Evolutionary conservation across 371 early-diverging fungal genomes (phyloP), one percentile per base, ranked within the genome.

Genomic region (Fennellomyces sp.): DNA sequence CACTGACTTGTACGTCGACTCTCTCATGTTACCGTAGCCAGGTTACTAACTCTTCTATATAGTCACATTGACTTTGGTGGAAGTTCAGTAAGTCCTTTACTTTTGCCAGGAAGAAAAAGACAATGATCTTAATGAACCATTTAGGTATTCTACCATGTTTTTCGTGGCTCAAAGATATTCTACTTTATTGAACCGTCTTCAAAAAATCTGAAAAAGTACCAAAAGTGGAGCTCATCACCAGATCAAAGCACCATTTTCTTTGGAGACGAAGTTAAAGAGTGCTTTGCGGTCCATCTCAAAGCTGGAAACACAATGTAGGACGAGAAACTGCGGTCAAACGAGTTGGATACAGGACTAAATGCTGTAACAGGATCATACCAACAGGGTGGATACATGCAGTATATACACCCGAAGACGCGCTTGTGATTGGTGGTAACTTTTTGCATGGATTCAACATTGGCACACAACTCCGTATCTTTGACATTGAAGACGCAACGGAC

Each of bases 381-480:
- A 84, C 92, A 15, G 97, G 96, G 19, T 97, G 97, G 97, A 96
- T 97, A 55, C 96, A 97, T 74, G 91, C 95, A 0, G 96, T 96
- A 2, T 91, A 86, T 60, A 97, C 96, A 3, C 91, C 93, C 1
- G 74, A 76, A 19, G 94, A 94, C 54, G 85, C 95, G 0, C 73
- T 96, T 11, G 96, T 96, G 3, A 93, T 97, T 59, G 96, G 96
- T 7, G 97, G 97, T 21, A 97, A 96, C 68, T 96, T 94, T 66
- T 66, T 97, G 27, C 93, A 92, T 25, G 84, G 91, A 29, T 72
- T 89, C 55, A 84, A 88, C 62, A 87, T 93, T 8, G 77, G 76
- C 5, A 80, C 80, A 21, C 97, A 96, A 57, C 75, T 88, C 19
- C 69, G 71, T 3, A 73, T 88, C 0, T 85, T 84, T 53, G 84